Base-by-base conservation (phyloP, 169 alveolate species). In the Plasmodium yoelii region DNA sequence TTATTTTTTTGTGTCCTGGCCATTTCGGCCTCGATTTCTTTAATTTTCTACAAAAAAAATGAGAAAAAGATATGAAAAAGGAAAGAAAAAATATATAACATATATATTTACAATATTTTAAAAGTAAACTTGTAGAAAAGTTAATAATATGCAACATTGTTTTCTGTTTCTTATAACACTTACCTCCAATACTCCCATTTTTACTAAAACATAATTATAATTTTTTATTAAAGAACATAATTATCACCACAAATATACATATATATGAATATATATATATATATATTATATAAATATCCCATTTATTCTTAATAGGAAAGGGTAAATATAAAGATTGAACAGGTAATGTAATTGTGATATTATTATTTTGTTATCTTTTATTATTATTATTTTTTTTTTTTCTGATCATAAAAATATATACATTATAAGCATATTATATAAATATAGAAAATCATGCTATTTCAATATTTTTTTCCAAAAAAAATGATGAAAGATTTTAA, bases 1-100 rank as follows among this genome's bases (percentile, higher is more conserved):
- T 98, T 98, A 92, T 98, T 98, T 93, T 98, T 98, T 93, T 98
- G 98, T 70, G 99, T 98, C 87, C 99, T 94, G 88, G 98, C 98
- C 98, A 98, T 98, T 87, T 98, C 99, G 88, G 96, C 97, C 97
- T 98, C 99, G 28, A 97, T 96, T 88, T 97, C 99, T 42, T 89
- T 80, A 39, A 92, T 92, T 89, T 92, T 92, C 92, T 92, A 87
- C 24, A 90, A 49, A 71, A 8, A 28, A 56, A 51, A 67, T 24
- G 67, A 64, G 47, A 74, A 18, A 64, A 55, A 56, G 12, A 53
- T 24, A 18, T n/a, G 44, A 22, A 75, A 15, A 15, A 51, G 9
- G 24, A 15, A 65, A 39, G 67, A 46, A n/a, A 12, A 19, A 60
- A n/a, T 46, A 75, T n/a, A 59, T 10, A 34, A 5, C 6, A 34